Evolutionary conservation across 305 asterid species (phyloP).

Genomic region (Fraxinus angustifolia): DNA sequence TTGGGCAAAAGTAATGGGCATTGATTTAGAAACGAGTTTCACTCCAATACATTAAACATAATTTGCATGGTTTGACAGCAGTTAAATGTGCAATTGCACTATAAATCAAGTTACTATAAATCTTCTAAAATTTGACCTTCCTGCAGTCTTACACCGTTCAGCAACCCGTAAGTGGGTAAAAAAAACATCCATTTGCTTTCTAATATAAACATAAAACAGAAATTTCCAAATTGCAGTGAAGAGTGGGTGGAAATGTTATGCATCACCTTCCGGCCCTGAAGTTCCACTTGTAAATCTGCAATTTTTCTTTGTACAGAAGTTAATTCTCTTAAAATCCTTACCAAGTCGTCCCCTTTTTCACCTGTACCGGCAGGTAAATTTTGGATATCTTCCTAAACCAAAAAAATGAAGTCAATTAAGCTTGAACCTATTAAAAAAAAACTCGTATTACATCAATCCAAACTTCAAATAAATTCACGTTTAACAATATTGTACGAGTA

Average conservation of each 20-base stretch:
- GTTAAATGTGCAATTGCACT: background rate
- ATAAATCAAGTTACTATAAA: background rate
- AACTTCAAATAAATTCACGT: slow-evolving; percentile 11
- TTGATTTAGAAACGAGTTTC: background rate
- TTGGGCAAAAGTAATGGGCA: background rate
- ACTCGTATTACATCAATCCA: slow-evolving; percentile 4
- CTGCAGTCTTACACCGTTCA: slow-evolving; percentile 6
- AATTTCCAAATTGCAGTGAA: slow-evolving; percentile 8
- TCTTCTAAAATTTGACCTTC: background rate
- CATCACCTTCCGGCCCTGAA: slow-evolving; percentile 94
- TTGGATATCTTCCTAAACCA: slow-evolving; percentile 72
- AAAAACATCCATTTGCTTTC: background rate
- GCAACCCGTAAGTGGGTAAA: background rate
- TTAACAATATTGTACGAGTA: background rate
- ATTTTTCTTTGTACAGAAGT: slow-evolving; percentile 88
- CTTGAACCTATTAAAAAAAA: background rate
- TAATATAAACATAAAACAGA: background rate
- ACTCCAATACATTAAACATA: background rate
- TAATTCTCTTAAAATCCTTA: slow-evolving; percentile 83
- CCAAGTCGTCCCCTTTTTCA: slow-evolving; percentile 83
- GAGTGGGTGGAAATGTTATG: slow-evolving; percentile 9
- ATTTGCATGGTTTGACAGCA: background rate
- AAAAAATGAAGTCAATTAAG: slow-evolving; percentile 15
- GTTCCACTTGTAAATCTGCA: slow-evolving; percentile 96
- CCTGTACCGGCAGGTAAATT: slow-evolving; percentile 46